Evolutionary conservation across 371 early-diverging fungal species (phyloP).

Genomic region (Rhizomucor miehei): DNA sequence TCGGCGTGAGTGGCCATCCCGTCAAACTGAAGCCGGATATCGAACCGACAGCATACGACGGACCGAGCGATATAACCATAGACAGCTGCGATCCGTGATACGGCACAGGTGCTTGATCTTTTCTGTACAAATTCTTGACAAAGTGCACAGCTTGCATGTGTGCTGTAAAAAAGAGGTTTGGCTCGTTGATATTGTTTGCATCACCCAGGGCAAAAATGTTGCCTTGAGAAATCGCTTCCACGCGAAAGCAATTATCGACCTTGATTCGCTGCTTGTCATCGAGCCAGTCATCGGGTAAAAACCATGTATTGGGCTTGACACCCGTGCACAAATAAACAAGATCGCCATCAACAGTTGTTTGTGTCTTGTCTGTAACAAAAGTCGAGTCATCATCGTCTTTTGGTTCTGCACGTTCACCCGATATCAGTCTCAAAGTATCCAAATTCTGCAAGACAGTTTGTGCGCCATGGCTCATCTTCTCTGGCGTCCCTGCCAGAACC

Average conservation of each 20-base stretch:
- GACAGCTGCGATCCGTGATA: conserved; percentile 18
- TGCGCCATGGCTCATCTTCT: conserved; percentile 16
- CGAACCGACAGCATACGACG: conserved; percentile 21
- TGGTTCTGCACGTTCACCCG: conserved; percentile 17
- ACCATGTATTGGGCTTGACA: conserved; percentile 27
- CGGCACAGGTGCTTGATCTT: conserved; percentile 7
- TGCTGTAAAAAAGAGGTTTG: conserved; percentile 43
- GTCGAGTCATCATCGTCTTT: conserved; percentile 3
- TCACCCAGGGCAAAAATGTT: conserved; percentile 39
- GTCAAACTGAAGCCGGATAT: conserved; percentile 17
- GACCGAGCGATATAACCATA: conserved; percentile 36
- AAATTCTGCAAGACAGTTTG: conserved; percentile 16
- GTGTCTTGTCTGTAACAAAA: conserved; percentile 28
- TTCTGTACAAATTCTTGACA: conserved; percentile 12
- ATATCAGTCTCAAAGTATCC: conserved; percentile 13
- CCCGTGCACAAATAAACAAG: conserved; percentile 31
- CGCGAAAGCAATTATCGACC: conserved; percentile 24
- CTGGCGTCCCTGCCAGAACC: conserved; percentile 22
- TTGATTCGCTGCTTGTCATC: conserved; percentile 23
- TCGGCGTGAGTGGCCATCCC: conserved; percentile 26
- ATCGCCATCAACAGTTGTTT: conserved; percentile 20
- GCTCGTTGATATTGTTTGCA: conserved; percentile 24
- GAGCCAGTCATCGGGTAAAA: conserved; percentile 23
- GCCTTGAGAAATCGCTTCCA: conserved; percentile 3
- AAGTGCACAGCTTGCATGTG: conserved; percentile 43